Base-by-base conservation (phyloP, 179 eudicot genomes). In the Silene vulgaris region DNA sequence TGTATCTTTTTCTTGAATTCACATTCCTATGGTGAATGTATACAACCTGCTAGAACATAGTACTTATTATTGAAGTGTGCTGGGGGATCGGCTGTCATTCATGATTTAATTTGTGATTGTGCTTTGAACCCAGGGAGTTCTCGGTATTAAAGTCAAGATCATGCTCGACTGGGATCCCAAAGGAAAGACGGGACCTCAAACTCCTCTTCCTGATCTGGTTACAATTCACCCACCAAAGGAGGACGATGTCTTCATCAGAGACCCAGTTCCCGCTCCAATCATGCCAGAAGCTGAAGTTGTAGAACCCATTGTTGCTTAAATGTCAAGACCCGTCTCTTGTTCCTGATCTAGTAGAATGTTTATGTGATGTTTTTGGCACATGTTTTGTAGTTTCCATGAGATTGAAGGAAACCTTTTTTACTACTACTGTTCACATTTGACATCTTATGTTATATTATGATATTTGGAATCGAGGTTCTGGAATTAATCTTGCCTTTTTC, bases 121-220 rank as follows among this genome's bases (percentile, higher is more conserved):
- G 37, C 35, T 8, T 8, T 35, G 4, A 54, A 19, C 45, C 6
- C 81, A 90, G 96, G 97, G 97, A 32, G 96, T 91, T 6, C 90
- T 90, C 7, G 97, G 97, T 6, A 90, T 91, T 80, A 91, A 90
- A 84, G 97, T 91, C 0, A 91, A 89, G 89, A 90, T 91, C 77
- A 90, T 91, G 97, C 90, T 91, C 3, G 96, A 84, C 79, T 89
- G 96, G 92, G 93, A 91, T 80, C 97, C 97, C 1, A 90, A 86
- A 68, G 97, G 97, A 21, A 90, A 90, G 87, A 80, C 74, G 30
- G 97, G 97, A 4, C 97, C 96, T 1, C 82, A 75, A 20, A 90
- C 92, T 2, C 97, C 97, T 5, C 89, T 91, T 7, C 97, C 97
- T 0, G 97, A 91, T 85, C 78, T 88, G 1, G 97, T 91, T 43